phyloP scores from a whole-genome alignment of 2,329 filamentous ascomycete genomes.

The Thielaviopsis euricoi region DNA sequence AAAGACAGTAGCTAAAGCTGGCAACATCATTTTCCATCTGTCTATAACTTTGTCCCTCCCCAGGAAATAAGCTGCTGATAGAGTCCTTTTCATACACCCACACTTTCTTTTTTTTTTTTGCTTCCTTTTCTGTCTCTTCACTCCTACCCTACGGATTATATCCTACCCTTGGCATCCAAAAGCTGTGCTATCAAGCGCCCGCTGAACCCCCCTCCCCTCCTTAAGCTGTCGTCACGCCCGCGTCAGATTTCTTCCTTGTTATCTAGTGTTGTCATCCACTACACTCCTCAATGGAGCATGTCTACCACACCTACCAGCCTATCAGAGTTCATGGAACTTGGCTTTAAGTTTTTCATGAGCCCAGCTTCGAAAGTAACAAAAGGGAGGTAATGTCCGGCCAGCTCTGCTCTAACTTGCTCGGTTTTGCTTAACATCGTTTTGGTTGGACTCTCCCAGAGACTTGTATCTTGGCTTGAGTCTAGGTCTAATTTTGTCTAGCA shows the following conservation, averaged over 20 bases:
- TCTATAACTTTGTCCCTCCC: background rate
- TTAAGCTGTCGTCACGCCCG: background rate
- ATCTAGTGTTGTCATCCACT: constrained; percentile 12
- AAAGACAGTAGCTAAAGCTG: background rate
- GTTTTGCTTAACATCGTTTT: background rate
- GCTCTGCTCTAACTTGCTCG: background rate
- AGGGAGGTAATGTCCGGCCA: background rate
- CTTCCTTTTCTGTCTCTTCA: background rate
- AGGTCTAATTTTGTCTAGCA: background rate
- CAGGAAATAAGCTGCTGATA: background rate
- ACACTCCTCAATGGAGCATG: background rate
- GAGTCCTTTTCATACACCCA: background rate
- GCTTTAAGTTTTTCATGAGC: background rate
- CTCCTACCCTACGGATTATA: background rate
- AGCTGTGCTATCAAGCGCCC: background rate
- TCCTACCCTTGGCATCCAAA: background rate
- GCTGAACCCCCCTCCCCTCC: background rate
- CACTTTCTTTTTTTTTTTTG: no score
- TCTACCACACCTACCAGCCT: background rate
- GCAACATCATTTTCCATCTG: background rate
- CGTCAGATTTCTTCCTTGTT: background rate
- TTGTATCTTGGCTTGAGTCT: background rate
- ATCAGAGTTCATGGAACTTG: background rate
- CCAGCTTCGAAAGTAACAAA: background rate
- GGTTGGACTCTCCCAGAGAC: background rate